Evolutionary conservation across 148 eudicot genomes (phyloP).

Genomic region (Fagopyrum esculentum): DNA sequence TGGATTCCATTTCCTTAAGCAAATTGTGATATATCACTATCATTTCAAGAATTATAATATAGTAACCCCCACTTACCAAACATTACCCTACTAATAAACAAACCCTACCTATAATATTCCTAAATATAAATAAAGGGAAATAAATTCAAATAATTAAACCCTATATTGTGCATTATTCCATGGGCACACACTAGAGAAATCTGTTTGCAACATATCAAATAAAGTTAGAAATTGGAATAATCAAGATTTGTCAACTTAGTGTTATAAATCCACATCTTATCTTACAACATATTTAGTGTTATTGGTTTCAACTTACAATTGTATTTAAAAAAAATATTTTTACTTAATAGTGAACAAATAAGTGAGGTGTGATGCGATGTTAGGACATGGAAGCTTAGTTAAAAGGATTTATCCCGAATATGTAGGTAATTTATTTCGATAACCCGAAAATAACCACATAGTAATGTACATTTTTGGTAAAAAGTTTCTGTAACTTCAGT

Average conservation of each 20-base stretch:
- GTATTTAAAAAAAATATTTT: too few species aligned
- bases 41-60: not conserved
- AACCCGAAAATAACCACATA: too few species aligned
- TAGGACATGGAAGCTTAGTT: too few species aligned
- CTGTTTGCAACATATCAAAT: not conserved
- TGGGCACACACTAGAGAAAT: not conserved
- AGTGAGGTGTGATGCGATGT: too few species aligned
- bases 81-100: not conserved
- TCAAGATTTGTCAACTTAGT: slow-evolving; percentile 9
- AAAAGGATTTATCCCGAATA: too few species aligned
- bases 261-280: not conserved
- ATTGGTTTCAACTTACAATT: too few species aligned
- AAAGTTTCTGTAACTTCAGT: too few species aligned
- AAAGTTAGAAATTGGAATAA: not conserved
- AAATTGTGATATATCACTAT: not conserved
- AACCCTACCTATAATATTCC: not conserved
- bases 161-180: not conserved
- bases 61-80: not conserved
- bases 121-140: not conserved
- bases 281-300: not conserved
- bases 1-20: slow-evolving; percentile 1
- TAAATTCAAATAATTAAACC: too few species aligned
- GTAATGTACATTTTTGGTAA: too few species aligned
- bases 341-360: too few species aligned
- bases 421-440: too few species aligned